Percentiles rank a stretch among this genome's conserved stretches.
phyloP scores from a whole-genome alignment of 257 asterid genomes.

The Jaltomata sinuosa region DNA sequence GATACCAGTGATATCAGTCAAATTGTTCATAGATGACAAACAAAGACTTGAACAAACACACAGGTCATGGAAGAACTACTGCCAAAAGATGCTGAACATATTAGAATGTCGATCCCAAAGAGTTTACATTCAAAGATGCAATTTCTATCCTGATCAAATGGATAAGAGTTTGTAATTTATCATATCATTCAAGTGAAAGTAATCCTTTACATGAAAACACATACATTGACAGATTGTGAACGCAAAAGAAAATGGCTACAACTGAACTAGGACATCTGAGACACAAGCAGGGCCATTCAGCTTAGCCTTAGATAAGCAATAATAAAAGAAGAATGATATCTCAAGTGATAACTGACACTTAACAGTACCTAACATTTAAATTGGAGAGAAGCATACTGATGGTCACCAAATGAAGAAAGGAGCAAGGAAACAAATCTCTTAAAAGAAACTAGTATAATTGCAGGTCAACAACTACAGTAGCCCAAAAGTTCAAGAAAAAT shows the following conservation, averaged over 20 bases:
- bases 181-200: background rate
- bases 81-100: background rate
- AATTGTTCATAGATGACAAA: background rate
- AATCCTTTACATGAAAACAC: background rate
- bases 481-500: background rate
- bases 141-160: background rate
- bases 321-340: background rate
- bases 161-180: background rate
- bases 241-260: background rate
- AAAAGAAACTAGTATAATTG: background rate
- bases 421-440: background rate
- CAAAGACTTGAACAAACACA: background rate
- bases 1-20: background rate
- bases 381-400: background rate
- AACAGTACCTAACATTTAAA: background rate
- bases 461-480: background rate
- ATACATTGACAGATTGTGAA: background rate
- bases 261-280: background rate
- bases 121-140: background rate
- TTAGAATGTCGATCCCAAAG: background rate
- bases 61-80: background rate
- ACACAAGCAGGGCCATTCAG: background rate
- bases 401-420: background rate
- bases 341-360: background rate
- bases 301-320: background rate